Evolutionary conservation across 176 grass and related monocot species (phyloP).

Genomic region (Phoenix dactylifera): DNA sequence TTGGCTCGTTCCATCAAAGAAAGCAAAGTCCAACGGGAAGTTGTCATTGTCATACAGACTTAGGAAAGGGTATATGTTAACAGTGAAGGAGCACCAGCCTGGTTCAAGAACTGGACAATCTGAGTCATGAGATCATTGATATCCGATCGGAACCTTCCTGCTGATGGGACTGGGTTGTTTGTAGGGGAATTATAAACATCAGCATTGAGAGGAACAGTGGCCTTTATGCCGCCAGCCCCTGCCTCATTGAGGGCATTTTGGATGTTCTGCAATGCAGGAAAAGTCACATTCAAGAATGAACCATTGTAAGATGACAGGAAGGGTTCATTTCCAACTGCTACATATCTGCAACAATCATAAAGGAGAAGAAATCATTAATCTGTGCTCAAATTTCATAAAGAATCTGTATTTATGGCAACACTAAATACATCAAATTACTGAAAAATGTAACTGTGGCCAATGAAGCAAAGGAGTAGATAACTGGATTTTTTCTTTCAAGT

Average conservation of each 20-base stretch:
- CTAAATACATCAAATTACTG: no score
- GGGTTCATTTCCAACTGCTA: constrained; percentile 33
- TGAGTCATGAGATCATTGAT: constrained; percentile 16
- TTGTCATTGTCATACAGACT: constrained; percentile 14
- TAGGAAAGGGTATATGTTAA: constrained; percentile 30
- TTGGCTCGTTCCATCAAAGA: constrained; percentile 21
- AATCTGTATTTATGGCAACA: no score
- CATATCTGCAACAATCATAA: constrained; percentile 15
- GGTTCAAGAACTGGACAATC: constrained; percentile 20
- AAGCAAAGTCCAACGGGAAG: constrained; percentile 20
- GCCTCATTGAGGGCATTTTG: constrained; percentile 24
- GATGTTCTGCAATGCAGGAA: constrained; percentile 27
- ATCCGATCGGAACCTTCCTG: constrained; percentile 13
- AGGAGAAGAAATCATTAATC: neutral
- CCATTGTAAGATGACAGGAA: constrained; percentile 29
- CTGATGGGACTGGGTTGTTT: constrained; percentile 9
- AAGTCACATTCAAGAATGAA: constrained; percentile 23
- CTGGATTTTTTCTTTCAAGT: no score
- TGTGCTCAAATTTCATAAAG: neutral
- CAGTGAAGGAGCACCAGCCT: constrained; percentile 14
- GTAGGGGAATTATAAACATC: constrained; percentile 30
- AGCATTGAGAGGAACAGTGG: constrained; percentile 31
- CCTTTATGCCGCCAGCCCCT: constrained; percentile 23
- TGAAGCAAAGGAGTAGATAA: no score
- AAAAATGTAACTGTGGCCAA: no score